phyloP scores from a whole-genome alignment of 2,329 filamentous ascomycete species.

The Cephalotrichum gorgonifer region DNA sequence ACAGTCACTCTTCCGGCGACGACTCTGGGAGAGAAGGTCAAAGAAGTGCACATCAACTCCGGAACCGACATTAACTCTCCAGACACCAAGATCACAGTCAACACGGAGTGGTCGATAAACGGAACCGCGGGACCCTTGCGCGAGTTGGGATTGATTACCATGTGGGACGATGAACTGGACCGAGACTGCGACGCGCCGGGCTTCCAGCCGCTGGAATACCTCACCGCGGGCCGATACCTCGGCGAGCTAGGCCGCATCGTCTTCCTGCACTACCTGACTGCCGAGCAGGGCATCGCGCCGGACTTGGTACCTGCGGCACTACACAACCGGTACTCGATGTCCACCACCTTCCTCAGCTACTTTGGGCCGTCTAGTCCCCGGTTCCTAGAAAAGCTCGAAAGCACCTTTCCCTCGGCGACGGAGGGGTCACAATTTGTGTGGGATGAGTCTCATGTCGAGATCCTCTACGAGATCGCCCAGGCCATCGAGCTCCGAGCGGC shows the following conservation, averaged over 20 bases:
- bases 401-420: conserved; percentile 39
- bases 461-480: conserved; percentile 57
- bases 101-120: conserved; percentile 77
- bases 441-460: conserved; percentile 47
- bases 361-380: conserved; percentile 43
- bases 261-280: conserved; percentile 53
- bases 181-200: conserved; percentile 57
- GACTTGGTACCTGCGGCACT: conserved; percentile 44
- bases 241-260: conserved; percentile 67
- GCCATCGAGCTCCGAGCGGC: conserved; percentile 64
- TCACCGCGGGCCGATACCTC: conserved; percentile 70
- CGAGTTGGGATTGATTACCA: conserved; percentile 52
- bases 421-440: conserved; percentile 44
- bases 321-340: conserved; percentile 49
- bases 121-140: conserved; percentile 60
- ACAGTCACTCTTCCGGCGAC: conserved; percentile 61
- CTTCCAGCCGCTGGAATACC: conserved; percentile 76
- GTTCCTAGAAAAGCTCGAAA: conserved; percentile 35
- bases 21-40: conserved; percentile 43
- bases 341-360: conserved; percentile 64
- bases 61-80: conserved; percentile 6
- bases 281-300: conserved; percentile 23
- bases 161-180: conserved; percentile 62
- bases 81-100: conserved; percentile 60
- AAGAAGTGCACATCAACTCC: conserved; percentile 12